Evolutionary conservation across 1,284 basidiomycete genomes (phyloP), one percentile per base, ranked within the genome.

Genomic region (Ustilago shanxiensis): DNA sequence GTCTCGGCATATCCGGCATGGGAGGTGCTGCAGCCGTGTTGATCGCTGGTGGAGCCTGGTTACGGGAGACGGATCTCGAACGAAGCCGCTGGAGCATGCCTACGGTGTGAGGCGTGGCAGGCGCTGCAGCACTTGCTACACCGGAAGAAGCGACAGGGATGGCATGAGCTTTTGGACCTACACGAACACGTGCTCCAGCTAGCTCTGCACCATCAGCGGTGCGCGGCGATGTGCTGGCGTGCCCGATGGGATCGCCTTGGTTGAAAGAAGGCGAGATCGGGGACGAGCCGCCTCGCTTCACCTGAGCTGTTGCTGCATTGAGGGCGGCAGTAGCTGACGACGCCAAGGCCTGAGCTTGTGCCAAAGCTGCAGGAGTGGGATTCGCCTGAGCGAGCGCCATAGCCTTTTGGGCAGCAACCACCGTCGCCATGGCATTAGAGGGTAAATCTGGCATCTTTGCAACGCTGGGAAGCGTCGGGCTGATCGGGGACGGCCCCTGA

Each of bases 321-420:
- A 75, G 60, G 26, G 72, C 72, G 18, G 66, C 72, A 3, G 69
- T 72, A n/a, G 72, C 72, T 10, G 72, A 60, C 1, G 72, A 60
- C 8, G 77, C 72, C 44, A 75, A 35, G 3, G 72, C 68, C 41
- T 79, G 69, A 18, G 77, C 77, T 31, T 79, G 77, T 22, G 77
- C 77, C 18, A 68, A 16, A 13, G 66, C 64, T 1, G 66, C 62
- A 2, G 72, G 65, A 13, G 66, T 59, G 2, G 72, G 72, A 31
- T 72, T 69, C 2, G 72, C 72, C 37, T 75, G 72, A 7, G 72
- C 72, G 8, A 63, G 60, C 18, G 69, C 65, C 66, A 79, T 68
- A 0, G 76, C 76, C 45, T 74, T 71, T 18, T 73, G 76, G 8
- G 76, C 72, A 13, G 76, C 68, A 7, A 65, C 72, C 13, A 71